These are phyloP conservation scores for Trichopus zeylanicus DNA, from an alignment of 116 monocot species.

Conservation along the genomic window DNA sequence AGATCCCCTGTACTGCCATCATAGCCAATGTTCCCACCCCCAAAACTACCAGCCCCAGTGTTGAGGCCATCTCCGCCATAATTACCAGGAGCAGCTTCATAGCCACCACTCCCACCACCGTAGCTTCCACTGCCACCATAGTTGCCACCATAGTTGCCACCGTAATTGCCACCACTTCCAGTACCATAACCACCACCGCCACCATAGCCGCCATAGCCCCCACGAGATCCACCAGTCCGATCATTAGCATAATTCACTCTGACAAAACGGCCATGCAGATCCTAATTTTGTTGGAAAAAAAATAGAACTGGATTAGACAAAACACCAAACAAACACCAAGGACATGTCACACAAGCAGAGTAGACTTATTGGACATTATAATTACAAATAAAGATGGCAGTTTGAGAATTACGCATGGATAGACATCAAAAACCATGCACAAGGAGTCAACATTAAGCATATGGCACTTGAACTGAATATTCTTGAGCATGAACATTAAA, in stretches of 20 bases:
- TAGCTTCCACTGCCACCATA: neutral
- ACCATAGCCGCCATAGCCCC: conserved; percentile 11
- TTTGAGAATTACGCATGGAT: no score
- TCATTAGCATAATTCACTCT: conserved; percentile 45
- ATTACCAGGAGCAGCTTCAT: neutral
- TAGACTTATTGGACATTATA: neutral
- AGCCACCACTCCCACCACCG: conserved; percentile 1
- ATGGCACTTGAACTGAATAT: no score
- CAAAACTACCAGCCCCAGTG: conserved; percentile 1
- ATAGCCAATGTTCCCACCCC: neutral
- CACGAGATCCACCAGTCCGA: conserved; percentile 13
- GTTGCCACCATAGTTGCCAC: neutral
- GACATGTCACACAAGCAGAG: neutral
- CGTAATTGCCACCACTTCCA: conserved; percentile 3
- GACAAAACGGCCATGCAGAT: conserved; percentile 38
- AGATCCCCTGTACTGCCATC: conserved; percentile 4
- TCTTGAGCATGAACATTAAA: no score
- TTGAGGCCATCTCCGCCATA: conserved; percentile 5
- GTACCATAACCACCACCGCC: conserved; percentile 14
- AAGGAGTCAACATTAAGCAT: no score
- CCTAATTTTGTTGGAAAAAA: conserved; percentile 12
- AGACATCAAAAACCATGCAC: no score
- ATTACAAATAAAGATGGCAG: no score
- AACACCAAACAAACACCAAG: neutral
- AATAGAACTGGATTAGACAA: neutral